phyloP scores from a whole-genome alignment of 371 early-diverging fungal genomes.

The Circinella minor region DNA sequence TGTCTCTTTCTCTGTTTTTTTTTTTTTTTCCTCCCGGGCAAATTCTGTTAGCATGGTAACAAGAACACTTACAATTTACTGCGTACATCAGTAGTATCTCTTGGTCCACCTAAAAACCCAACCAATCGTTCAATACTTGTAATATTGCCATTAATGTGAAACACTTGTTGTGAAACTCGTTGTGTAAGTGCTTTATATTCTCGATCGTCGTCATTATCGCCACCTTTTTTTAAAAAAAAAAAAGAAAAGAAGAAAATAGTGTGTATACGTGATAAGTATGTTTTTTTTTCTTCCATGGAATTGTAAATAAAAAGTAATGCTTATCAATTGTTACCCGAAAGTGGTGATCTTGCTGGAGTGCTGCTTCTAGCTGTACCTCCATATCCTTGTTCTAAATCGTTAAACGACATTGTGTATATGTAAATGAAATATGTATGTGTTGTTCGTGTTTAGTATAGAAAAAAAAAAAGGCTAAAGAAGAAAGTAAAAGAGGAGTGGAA shows the following conservation, averaged over 20 bases:
- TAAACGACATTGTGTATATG: conserved; percentile 50
- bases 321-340: conserved; percentile 13
- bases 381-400: conserved; percentile 60
- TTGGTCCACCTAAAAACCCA: conserved; percentile 74
- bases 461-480: conserved; percentile 10
- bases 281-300: not conserved
- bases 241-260: too few species aligned
- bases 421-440: not conserved
- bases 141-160: conserved; percentile 78
- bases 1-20: not conserved
- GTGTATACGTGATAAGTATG: not conserved
- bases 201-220: conserved; percentile 50
- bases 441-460: conserved; percentile 2
- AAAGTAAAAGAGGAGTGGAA: not conserved
- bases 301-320: too few species aligned
- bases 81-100: conserved; percentile 81
- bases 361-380: conserved; percentile 29
- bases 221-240: not conserved
- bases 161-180: conserved; percentile 74
- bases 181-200: conserved; percentile 60
- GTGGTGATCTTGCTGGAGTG: conserved; percentile 24
- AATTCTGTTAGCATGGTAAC: not conserved
- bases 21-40: too few species aligned
- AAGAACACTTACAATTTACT: conserved; percentile 66
- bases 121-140: conserved; percentile 83